Evolutionary conservation across 352 stramenopile species (phyloP), one percentile per base, ranked within the genome.

Genomic region (Pythium biforme): DNA sequence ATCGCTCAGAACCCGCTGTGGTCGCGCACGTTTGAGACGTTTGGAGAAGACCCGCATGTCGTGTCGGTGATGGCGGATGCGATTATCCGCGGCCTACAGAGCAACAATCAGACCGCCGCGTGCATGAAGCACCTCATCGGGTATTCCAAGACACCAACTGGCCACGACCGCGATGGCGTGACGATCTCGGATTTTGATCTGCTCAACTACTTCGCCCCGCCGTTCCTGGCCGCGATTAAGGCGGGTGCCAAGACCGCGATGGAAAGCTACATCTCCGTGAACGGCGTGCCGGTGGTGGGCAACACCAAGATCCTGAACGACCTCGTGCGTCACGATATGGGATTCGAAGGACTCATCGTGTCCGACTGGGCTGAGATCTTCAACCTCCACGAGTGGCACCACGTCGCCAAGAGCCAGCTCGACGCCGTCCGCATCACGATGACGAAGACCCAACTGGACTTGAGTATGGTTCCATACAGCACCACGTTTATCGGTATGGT

Each of bases 231-330:
- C 1, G 88, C 88, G 14, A 84, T 96, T 22, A 72, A 85, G 25
- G 84, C 94, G 8, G 86, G 83, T 5, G 83, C 81, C 4, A 75
- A 95, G 59, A 92, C 92, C 0, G 82, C 93, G 2, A 98, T 98
- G 95, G 93, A 97, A 71, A 96, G 68, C 50, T 98, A 98, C 77
- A 94, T 91, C 52, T 94, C 96, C 57, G 61, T 97, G 50, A 97
- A 97, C 53, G 91, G 90, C 8, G 77, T 98, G n/a, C 95, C 95
- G 0, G 88, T 98, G 10, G 83, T 96, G 7, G 78, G 80, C 19
- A 98, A 92, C 48, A 73, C 72, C 15, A 81, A 86, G 40, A 75
- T 81, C 46, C 69, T 95, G 3, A 29, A 53, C 5, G 41, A 58
- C 34, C 56, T 72, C 4, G 50, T 96, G 17, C 68, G 87, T 17